Conservation (phyloP, 1,139 yeast species). For the Scheffersomyces stambukii region DNA sequence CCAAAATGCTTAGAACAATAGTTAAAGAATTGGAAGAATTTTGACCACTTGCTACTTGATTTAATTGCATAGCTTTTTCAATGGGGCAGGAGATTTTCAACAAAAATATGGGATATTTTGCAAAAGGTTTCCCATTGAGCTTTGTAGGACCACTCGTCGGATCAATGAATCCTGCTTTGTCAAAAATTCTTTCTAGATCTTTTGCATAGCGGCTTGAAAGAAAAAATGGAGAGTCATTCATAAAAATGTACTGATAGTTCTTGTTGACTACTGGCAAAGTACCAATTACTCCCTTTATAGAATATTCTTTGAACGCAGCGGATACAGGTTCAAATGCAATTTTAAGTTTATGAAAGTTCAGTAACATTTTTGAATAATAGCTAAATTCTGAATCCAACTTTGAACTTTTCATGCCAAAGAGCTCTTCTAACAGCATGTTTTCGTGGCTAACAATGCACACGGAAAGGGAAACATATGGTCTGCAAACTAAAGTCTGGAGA, state of each 20-base stretch:
- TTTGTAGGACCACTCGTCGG: slow-evolving; percentile 4
- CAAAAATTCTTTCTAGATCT: slow-evolving; percentile 25
- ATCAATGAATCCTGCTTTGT: slow-evolving; percentile 5
- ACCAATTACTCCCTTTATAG: slow-evolving; percentile 28
- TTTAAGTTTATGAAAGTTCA: slow-evolving; percentile 4
- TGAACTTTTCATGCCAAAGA: slow-evolving; percentile 9
- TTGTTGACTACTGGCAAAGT: slow-evolving; percentile 24
- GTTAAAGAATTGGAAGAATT: slow-evolving; percentile 21
- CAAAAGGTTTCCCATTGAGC: slow-evolving; percentile 7
- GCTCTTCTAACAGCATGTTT: slow-evolving; percentile 6
- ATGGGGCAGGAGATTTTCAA: slow-evolving; percentile 27
- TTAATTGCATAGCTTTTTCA: too few relatives aligned
- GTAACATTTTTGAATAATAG: slow-evolving; percentile 8
- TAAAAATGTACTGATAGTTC: slow-evolving; percentile 41
- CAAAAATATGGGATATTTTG: slow-evolving; percentile 33
- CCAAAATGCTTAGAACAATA: slow-evolving; percentile 25
- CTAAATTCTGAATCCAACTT: too few relatives aligned
- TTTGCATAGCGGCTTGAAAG: slow-evolving; percentile 18
- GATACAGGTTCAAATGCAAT: slow-evolving; percentile 15
- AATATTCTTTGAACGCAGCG: slow-evolving; percentile 18
- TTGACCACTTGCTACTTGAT: too few relatives aligned
- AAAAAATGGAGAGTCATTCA: slow-evolving; percentile 38
- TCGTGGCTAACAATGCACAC: slow-evolving; percentile 12
- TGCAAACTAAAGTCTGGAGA: slow-evolving; percentile 25
- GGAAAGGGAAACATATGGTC: slow-evolving; percentile 22